Conservation (phyloP, 805 yeast species). For the Candida argentea region DNA sequence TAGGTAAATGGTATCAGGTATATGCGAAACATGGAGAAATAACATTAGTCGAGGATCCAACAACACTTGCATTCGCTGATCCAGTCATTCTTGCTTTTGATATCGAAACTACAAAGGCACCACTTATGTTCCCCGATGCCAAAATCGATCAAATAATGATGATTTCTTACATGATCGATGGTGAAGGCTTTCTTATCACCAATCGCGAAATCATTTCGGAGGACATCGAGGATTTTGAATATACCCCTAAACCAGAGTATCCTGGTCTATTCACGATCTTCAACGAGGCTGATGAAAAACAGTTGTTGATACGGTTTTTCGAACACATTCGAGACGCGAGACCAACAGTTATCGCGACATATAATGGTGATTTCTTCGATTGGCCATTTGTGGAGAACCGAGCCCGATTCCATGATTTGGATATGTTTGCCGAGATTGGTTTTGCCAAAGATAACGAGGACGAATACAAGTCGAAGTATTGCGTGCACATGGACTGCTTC, state of each 20-base stretch:
- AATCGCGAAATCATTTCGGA: slow-evolving; percentile 89
- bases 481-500: slow-evolving; percentile 95
- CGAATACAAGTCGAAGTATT: slow-evolving; percentile 84
- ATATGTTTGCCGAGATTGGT: slow-evolving; percentile 90
- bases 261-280: slow-evolving; percentile 84
- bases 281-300: slow-evolving; percentile 81
- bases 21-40: slow-evolving; percentile 50
- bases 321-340: slow-evolving; percentile 80
- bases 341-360: slow-evolving; percentile 97
- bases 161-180: slow-evolving; percentile 99
- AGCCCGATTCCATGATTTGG: slow-evolving; percentile 71
- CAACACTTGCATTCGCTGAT: slow-evolving; percentile 89
- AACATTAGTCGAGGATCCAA: slow-evolving; percentile 47
- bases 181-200: slow-evolving; percentile 89
- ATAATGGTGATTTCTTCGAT: slow-evolving; percentile 97
- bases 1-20: slow-evolving; percentile 93
- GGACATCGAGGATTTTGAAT: slow-evolving; percentile 94
- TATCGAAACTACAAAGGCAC: slow-evolving; percentile 95
- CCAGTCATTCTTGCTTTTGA: slow-evolving; percentile 96
- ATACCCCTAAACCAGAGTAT: slow-evolving; percentile 94
- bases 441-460: slow-evolving; percentile 83
- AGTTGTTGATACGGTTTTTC: slow-evolving; percentile 64
- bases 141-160: slow-evolving; percentile 90
- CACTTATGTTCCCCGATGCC: slow-evolving; percentile 91
- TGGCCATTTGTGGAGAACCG: slow-evolving; percentile 97